These are phyloP conservation scores for Calycina marina DNA, from an alignment of 2,329 filamentous ascomycete species.

Conservation along the genomic window DNA sequence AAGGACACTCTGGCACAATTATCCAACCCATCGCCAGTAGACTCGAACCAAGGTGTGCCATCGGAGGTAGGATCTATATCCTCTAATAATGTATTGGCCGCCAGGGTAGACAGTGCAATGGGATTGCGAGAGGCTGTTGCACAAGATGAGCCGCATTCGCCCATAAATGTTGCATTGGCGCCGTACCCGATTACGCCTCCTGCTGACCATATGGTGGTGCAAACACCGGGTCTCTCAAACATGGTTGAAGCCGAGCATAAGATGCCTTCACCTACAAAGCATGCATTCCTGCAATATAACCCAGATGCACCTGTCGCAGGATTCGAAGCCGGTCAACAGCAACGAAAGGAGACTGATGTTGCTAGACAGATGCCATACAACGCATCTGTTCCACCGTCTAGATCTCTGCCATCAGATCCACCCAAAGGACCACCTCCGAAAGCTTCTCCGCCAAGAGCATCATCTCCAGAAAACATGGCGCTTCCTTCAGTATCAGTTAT, in stretches of 20 bases:
- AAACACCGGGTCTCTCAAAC: constrained; percentile 10
- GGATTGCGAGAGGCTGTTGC: constrained; percentile 14
- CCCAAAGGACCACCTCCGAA: constrained; percentile 19
- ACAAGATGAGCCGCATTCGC: constrained; percentile 29
- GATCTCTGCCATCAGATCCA: constrained; percentile 33
- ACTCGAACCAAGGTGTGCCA: constrained; percentile 16
- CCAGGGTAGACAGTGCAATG: constrained; percentile 12
- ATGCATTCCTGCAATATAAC: constrained; percentile 41
- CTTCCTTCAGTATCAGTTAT: constrained; percentile 24
- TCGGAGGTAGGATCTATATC: constrained; percentile 17
- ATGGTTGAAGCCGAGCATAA: constrained; percentile 40
- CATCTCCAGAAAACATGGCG: constrained; percentile 7
- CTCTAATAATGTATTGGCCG: constrained; percentile 9
- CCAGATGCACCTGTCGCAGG: constrained; percentile 18
- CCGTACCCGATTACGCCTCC: constrained; percentile 53
- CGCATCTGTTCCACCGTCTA: constrained; percentile 38
- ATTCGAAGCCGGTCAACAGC: constrained; percentile 27
- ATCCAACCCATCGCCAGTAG: constrained; percentile 19
- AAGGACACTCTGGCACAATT: constrained; percentile 50
- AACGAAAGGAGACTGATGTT: constrained; percentile 30
- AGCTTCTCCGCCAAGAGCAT: constrained; percentile 16
- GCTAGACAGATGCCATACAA: constrained; percentile 33
- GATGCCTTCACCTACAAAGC: constrained; percentile 47
- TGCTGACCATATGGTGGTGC: constrained; percentile 29
- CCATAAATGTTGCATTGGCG: constrained; percentile 43